These are phyloP conservation scores for Carex cristatella DNA, from an alignment of 176 grass and related monocot genomes.

Conservation along the genomic window DNA sequence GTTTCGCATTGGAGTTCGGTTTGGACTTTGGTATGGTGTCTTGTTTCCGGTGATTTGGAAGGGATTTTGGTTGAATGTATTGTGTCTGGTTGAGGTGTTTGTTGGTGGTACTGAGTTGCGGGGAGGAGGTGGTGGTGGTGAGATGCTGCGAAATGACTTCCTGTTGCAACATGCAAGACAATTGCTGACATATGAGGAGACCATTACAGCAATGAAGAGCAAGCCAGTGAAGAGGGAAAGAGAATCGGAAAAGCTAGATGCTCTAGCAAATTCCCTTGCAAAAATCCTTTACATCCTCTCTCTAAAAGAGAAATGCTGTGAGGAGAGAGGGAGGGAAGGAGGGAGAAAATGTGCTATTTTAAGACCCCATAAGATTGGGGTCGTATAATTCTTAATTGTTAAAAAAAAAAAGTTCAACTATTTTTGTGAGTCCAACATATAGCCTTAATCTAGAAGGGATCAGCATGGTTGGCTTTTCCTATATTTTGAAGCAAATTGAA, in stretches of 20 bases:
- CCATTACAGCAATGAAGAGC: not conserved
- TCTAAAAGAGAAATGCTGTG: not conserved
- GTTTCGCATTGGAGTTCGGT: conserved; percentile 9
- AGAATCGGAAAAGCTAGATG: conserved; percentile 9
- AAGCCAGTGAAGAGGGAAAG: not conserved
- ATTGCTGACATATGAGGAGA: not conserved
- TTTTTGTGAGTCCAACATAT: conserved; percentile 14
- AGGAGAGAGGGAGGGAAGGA: not conserved
- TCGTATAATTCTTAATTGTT: not conserved
- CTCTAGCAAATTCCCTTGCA: not conserved
- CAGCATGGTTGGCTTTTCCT: not conserved
- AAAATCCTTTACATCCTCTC: not conserved
- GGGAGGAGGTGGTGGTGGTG: not conserved
- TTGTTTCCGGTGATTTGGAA: conserved; percentile 1
- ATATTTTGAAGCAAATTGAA: not conserved
- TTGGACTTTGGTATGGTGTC: not conserved
- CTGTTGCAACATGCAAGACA: conserved; percentile 1
- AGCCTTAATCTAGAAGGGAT: conserved; percentile 1
- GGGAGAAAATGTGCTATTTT: conserved; percentile 10
- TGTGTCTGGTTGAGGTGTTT: not conserved
- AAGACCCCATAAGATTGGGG: not conserved
- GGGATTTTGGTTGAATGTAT: not conserved
- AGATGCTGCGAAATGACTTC: conserved; percentile 9
- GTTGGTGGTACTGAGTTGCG: not conserved
- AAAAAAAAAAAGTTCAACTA: conserved; percentile 1